These are phyloP conservation scores for Arctium lappa DNA, from an alignment of 129 eudicot species.

Conservation along the genomic window DNA sequence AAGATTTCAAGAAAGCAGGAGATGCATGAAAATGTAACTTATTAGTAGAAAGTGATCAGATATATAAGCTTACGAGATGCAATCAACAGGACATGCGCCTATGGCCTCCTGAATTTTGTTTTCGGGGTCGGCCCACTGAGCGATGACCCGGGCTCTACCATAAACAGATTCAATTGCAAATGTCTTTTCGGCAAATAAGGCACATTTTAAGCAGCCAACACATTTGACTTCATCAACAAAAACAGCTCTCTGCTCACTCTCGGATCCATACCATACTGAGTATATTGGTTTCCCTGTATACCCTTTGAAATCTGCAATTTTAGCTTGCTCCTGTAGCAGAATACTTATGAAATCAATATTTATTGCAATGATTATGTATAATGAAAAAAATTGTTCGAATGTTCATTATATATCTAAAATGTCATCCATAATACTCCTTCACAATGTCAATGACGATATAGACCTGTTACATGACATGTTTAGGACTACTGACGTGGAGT, in stretches of 20 bases:
- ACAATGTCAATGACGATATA: neutral
- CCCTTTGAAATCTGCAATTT: constrained; percentile 67
- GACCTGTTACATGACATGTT: neutral
- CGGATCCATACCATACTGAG: constrained; percentile 77
- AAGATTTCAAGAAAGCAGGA: neutral
- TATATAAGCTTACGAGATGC: constrained; percentile 76
- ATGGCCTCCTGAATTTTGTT: constrained; percentile 67
- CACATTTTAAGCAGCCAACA: constrained; percentile 93
- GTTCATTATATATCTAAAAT: neutral
- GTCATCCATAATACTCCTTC: neutral
- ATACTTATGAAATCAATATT: neutral
- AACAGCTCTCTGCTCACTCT: constrained; percentile 73
- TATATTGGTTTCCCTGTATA: constrained; percentile 86
- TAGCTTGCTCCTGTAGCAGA: constrained; percentile 61
- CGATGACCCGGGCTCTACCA: constrained; percentile 93
- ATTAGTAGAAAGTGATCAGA: neutral
- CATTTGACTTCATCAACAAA: constrained; percentile 90
- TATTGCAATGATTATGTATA: neutral
- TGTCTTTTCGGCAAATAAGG: constrained; percentile 71
- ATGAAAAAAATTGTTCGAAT: neutral
- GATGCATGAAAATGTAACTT: neutral
- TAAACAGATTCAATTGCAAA: constrained; percentile 82
- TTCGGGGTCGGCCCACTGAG: constrained; percentile 97
- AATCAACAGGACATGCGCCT: constrained; percentile 83
- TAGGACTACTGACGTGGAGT: neutral